Percentiles rank a stretch among this genome's conserved stretches.
phyloP scores from a whole-genome alignment of 2,329 filamentous ascomycete species.

The Albophoma yamanashiensis region DNA sequence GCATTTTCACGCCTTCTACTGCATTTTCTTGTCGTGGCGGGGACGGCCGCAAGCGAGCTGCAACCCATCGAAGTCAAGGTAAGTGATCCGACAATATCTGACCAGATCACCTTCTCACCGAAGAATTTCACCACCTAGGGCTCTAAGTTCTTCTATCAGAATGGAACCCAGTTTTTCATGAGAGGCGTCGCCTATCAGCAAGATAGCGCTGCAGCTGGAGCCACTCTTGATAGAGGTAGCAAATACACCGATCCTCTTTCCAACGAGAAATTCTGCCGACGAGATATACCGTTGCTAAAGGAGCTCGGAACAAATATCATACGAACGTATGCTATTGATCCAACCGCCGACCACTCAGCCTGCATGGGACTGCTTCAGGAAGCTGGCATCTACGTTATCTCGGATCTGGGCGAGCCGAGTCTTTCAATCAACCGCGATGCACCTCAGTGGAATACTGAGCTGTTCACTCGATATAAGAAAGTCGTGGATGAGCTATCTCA shows the following conservation, averaged over 20 bases:
- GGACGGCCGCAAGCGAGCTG: not conserved
- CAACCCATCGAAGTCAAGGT: not conserved
- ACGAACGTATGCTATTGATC: slow-evolving; percentile 89
- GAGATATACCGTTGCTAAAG: slow-evolving; percentile 73
- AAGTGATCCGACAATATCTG: not conserved
- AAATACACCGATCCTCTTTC: slow-evolving; percentile 77
- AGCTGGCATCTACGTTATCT: slow-evolving; percentile 89
- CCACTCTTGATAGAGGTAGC: slow-evolving; percentile 28
- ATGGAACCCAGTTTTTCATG: slow-evolving; percentile 61
- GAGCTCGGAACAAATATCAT: slow-evolving; percentile 83
- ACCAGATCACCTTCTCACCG: not conserved
- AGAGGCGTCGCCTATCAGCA: slow-evolving; percentile 94
- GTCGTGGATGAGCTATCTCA: slow-evolving; percentile 74
- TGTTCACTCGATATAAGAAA: slow-evolving; percentile 70
- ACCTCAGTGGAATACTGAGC: slow-evolving; percentile 66
- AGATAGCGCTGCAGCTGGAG: slow-evolving; percentile 50
- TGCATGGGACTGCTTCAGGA: slow-evolving; percentile 80
- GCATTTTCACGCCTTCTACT: not conserved
- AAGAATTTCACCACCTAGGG: slow-evolving; percentile 36
- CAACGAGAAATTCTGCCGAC: slow-evolving; percentile 59
- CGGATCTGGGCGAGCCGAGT: slow-evolving; percentile 74
- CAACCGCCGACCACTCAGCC: slow-evolving; percentile 60
- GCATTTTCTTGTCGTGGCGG: not conserved
- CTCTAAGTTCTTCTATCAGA: slow-evolving; percentile 83
- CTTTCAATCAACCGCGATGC: slow-evolving; percentile 76